These are phyloP conservation scores for Podaxis carcinomalis DNA, from an alignment of 768 basidiomycete species.

Conservation along the genomic window DNA sequence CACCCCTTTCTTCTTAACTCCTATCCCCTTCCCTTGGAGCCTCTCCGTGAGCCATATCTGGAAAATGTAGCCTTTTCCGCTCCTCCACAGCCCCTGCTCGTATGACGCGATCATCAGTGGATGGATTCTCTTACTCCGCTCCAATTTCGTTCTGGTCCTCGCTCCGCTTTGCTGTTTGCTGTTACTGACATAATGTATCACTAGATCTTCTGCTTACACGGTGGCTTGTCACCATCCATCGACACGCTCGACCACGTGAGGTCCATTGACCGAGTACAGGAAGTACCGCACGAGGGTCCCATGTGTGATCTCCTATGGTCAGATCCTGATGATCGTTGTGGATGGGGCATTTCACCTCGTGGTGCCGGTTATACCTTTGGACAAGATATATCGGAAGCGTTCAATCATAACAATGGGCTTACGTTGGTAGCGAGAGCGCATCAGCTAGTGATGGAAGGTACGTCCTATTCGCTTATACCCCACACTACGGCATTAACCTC, in stretches of 20 bases:
- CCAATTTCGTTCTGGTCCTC: constrained; percentile 10
- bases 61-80: constrained; percentile 2
- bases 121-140: background rate
- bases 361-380: constrained; percentile 99
- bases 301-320: constrained; percentile 99
- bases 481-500: background rate
- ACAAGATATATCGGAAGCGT: constrained; percentile 98
- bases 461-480: background rate
- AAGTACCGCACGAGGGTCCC: constrained; percentile 98
- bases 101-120: constrained; percentile 1
- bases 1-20: constrained; percentile 1
- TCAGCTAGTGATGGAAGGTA: constrained; percentile 96
- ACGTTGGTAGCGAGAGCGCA: constrained; percentile 93
- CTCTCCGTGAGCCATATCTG: background rate
- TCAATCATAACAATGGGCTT: constrained; percentile 98
- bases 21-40: background rate
- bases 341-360: constrained; percentile 98
- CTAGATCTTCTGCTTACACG: constrained; percentile 98
- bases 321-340: constrained; percentile 98
- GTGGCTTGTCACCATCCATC: constrained; percentile 96
- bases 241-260: constrained; percentile 99
- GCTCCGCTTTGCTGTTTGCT: constrained; percentile 6
- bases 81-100: background rate
- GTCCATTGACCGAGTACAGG: constrained; percentile 97
- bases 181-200: constrained; percentile 11